A percentile compares a stretch with the other conserved stretches of the same genome.
phyloP scores from a whole-genome alignment of 306 rosid genomes.

The Casuarina glauca region DNA sequence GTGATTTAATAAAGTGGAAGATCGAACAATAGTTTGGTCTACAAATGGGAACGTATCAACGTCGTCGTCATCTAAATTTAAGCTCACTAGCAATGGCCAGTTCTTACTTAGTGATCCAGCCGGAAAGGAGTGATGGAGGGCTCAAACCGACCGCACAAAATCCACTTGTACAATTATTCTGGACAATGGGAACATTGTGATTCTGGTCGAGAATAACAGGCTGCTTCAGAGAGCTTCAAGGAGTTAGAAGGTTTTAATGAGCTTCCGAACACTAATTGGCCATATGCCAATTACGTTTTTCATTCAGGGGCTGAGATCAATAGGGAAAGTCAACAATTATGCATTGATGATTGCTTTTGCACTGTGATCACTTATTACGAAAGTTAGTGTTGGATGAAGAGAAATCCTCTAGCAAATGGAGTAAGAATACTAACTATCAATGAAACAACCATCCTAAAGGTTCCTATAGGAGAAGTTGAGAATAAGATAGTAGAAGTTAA shows the following conservation, averaged over 20 bases:
- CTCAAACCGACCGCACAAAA: no score
- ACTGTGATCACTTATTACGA: neutral
- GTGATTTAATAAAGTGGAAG: no score
- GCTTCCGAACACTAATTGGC: neutral
- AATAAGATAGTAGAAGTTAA: neutral
- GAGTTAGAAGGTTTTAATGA: slow-evolving; percentile 6
- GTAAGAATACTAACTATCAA: neutral
- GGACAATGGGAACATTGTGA: no score
- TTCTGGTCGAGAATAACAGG: no score
- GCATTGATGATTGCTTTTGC: slow-evolving; percentile 24
- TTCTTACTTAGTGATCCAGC: no score
- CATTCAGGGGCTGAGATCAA: neutral
- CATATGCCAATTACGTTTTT: slow-evolving; percentile 8
- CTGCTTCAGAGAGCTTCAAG: neutral
- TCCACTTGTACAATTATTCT: no score
- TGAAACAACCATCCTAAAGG: slow-evolving; percentile 3
- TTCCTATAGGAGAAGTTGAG: neutral
- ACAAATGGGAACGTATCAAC: no score
- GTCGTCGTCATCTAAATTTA: no score
- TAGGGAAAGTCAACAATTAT: neutral
- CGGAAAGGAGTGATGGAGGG: no score
- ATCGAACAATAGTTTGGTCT: no score
- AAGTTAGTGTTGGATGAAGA: slow-evolving; percentile 7
- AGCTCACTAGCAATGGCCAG: no score
- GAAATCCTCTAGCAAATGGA: slow-evolving; percentile 33